Evolutionary conservation across 441 rosid genomes (phyloP).

Genomic region (Mallotus japonicus): DNA sequence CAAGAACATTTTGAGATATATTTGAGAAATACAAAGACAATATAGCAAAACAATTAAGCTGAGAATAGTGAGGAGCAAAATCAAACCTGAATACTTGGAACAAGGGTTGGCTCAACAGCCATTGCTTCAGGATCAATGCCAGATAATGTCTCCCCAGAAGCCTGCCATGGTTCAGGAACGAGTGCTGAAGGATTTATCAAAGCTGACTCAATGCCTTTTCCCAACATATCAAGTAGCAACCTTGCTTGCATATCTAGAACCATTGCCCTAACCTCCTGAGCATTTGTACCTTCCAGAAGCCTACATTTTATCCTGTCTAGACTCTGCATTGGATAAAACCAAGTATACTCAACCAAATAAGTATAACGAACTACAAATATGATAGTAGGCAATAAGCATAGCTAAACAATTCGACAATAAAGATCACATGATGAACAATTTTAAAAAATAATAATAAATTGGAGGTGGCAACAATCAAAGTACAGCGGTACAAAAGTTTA

Average conservation of each 20-base stretch:
- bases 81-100: conserved; percentile 79
- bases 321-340: conserved; percentile 59
- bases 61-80: not conserved
- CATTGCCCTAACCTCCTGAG: conserved; percentile 99
- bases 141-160: conserved; percentile 69
- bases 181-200: conserved; percentile 92
- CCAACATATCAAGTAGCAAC: conserved; percentile 94
- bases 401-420: no score
- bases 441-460: not conserved
- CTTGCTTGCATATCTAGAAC: conserved; percentile 99
- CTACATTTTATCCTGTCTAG: conserved; percentile 98
- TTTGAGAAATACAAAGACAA: not conserved
- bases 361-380: not conserved
- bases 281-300: conserved; percentile 95
- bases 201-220: conserved; percentile 99
- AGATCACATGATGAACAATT: not conserved
- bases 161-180: conserved; percentile 89
- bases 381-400: not conserved
- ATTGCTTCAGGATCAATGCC: conserved; percentile 84
- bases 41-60: not conserved
- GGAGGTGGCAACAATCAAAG: not conserved
- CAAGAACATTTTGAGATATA: not conserved
- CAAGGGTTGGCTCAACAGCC: conserved; percentile 94
- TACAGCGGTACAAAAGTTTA: conserved; percentile 16
- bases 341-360: conserved; percentile 9